Conservation (phyloP, 352 stramenopile genomes). For the Lagenidium giganteum region DNA sequence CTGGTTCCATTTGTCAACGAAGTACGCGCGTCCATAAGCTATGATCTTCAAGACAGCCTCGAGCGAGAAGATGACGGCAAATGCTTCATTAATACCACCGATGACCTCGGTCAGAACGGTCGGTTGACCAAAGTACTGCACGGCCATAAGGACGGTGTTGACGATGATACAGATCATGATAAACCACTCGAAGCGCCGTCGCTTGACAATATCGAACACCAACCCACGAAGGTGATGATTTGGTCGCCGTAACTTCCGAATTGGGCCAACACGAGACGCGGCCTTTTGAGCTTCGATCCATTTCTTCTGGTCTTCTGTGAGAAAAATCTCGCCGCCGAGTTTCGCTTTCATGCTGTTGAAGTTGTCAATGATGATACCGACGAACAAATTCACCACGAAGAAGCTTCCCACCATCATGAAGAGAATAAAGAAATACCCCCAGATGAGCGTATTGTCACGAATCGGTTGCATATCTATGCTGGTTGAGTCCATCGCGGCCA, state of each 20-base stretch:
- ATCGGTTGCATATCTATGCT: constrained; percentile 91
- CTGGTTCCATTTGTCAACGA: constrained; percentile 81
- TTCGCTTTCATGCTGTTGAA: constrained; percentile 90
- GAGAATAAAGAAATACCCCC: constrained; percentile 83
- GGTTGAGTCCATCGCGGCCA: constrained; percentile 81
- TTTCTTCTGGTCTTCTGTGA: constrained; percentile 89
- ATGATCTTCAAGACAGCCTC: constrained; percentile 87
- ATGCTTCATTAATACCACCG: constrained; percentile 78
- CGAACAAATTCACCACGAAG: constrained; percentile 93
- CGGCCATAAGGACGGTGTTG: constrained; percentile 88
- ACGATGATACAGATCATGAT: constrained; percentile 89
- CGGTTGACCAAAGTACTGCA: constrained; percentile 81
- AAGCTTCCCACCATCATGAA: constrained; percentile 93
- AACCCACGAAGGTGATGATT: constrained; percentile 36
- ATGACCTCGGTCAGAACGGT: constrained; percentile 47
- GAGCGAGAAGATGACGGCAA: constrained; percentile 84
- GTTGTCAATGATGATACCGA: constrained; percentile 93
- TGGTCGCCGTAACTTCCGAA: constrained; percentile 49
- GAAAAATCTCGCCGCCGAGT: constrained; percentile 64
- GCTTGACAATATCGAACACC: constrained; percentile 68
- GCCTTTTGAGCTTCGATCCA: constrained; percentile 84
- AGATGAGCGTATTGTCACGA: constrained; percentile 71
- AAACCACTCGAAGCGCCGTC: constrained; percentile 75
- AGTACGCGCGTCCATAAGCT: constrained; percentile 77
- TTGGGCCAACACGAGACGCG: constrained; percentile 53